Conservation (phyloP, 306 rosid genomes). For the Rosa lucieae region DNA sequence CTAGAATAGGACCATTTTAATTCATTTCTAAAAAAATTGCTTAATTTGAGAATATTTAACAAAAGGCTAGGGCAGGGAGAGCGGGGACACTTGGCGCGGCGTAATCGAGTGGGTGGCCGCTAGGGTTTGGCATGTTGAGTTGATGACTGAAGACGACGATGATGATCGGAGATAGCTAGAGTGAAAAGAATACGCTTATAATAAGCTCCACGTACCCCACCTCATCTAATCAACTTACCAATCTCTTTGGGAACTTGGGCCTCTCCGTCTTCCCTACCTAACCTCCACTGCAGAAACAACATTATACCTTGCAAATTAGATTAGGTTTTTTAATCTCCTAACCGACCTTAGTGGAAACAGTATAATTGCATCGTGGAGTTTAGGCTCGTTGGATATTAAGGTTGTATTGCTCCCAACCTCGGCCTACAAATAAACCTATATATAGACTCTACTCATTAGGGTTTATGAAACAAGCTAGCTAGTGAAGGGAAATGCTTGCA, state of each 20-base stretch:
- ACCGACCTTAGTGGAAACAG: slow-evolving; percentile 12
- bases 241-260: slow-evolving; percentile 99
- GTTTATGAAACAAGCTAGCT: not conserved
- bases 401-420: not conserved
- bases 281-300: slow-evolving; percentile 27
- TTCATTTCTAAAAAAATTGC: slow-evolving; percentile 5
- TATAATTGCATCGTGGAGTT: slow-evolving; percentile 22
- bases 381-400: not conserved
- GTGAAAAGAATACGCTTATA: slow-evolving; percentile 46
- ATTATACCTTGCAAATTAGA: slow-evolving; percentile 8
- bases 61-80: slow-evolving; percentile 14
- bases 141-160: slow-evolving; percentile 23
- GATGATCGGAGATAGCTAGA: slow-evolving; percentile 27
- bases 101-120: slow-evolving; percentile 54
- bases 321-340: not conserved
- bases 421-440: not conserved
- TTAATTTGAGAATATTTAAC: slow-evolving; percentile 30
- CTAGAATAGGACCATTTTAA: slow-evolving; percentile 26
- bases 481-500: not conserved
- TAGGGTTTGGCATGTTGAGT: slow-evolving; percentile 27
- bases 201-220: slow-evolving; percentile 34
- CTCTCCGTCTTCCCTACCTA: slow-evolving; percentile 40
- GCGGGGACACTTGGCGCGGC: slow-evolving; percentile 55
- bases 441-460: not conserved
- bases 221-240: slow-evolving; percentile 53